Evolutionary conservation across 129 eudicot genomes (phyloP), one percentile per base, ranked within the genome.

Genomic region (Centrapalus pauciflorus): DNA sequence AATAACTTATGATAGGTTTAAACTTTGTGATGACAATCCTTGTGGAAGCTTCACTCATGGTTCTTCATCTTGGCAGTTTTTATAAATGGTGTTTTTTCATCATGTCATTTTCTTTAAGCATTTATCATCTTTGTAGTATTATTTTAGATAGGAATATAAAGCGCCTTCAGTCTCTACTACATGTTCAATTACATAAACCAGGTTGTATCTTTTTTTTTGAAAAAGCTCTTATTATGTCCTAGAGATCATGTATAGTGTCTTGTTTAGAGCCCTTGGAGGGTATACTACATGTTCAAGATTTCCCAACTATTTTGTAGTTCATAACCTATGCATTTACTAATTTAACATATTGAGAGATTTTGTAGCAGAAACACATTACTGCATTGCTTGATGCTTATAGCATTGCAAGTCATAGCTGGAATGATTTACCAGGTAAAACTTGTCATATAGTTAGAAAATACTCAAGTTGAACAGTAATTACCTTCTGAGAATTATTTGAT

Each of bases 21-120:
- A 55, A 33, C 4, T 43, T 65, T 49, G 14, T 46, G 1, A 29
- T 68, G 29, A 48, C 65, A 58, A 50, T 26, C 65, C 46, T 64
- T 54, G 26, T 56, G 59, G 67, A 54, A 33, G 41, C 12, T 40
- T 37, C 29, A 10, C 37, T 66, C 50, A n/a, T 21, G 7, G 12
- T 41, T 28, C 23, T 70, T 43, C 46, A 5, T 62, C 25, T 4
- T 12, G n/a, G 0, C 46, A 50, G 7, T 55, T 67, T 8, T 35
- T 26, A 30, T 60, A 61, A 20, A n/a, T 65, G 45, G 37, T 35
- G 3, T 70, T 33, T 35, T 33, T 35, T 60, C 27, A 13, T 72
- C 16, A 59, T 14, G 11, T 20, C 4, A 10, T 13, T 26, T 12
- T 25, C 19, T 55, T 29, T 55, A n/a, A n/a, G n/a, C n/a, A n/a